Evolutionary conservation across 176 grass and related monocot species (phyloP).

Genomic region (Triticum dicoccoides): DNA sequence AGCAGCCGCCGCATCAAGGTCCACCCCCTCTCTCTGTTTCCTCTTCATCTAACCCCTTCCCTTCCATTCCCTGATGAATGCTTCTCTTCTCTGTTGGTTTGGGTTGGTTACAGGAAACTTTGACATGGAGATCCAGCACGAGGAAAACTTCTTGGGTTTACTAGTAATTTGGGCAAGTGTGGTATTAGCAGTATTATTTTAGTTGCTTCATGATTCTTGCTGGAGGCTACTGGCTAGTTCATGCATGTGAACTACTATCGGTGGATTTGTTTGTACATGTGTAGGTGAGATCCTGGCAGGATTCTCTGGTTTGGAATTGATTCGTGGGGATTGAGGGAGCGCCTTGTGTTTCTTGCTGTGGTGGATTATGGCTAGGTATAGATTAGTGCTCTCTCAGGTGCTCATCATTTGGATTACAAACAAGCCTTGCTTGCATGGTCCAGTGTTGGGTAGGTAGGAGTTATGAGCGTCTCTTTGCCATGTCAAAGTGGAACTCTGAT

Average conservation of each 20-base stretch:
- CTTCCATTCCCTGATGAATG: too few species aligned
- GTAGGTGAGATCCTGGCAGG: slow-evolving; percentile 38
- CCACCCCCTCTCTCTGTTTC: too few species aligned
- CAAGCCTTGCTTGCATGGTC: slow-evolving; percentile 20
- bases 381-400: slow-evolving; percentile 28
- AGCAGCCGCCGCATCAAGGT: too few species aligned
- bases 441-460: slow-evolving; percentile 10
- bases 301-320: slow-evolving; percentile 38
- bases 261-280: slow-evolving; percentile 36
- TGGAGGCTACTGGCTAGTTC: background rate
- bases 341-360: background rate
- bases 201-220: background rate
- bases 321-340: slow-evolving; percentile 35
- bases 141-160: too few species aligned
- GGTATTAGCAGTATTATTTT: background rate
- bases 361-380: background rate
- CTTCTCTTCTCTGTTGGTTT: too few species aligned
- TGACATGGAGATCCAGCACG: too few species aligned
- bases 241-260: background rate
- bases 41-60: too few species aligned
- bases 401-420: slow-evolving; percentile 1
- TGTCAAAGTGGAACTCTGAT: slow-evolving; percentile 3
- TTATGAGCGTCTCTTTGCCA: background rate
- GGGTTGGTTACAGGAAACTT: too few species aligned
- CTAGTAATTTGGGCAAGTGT: background rate